Base-by-base conservation (phyloP, 2,329 filamentous ascomycete genomes). In the Fusarium luffae region DNA sequence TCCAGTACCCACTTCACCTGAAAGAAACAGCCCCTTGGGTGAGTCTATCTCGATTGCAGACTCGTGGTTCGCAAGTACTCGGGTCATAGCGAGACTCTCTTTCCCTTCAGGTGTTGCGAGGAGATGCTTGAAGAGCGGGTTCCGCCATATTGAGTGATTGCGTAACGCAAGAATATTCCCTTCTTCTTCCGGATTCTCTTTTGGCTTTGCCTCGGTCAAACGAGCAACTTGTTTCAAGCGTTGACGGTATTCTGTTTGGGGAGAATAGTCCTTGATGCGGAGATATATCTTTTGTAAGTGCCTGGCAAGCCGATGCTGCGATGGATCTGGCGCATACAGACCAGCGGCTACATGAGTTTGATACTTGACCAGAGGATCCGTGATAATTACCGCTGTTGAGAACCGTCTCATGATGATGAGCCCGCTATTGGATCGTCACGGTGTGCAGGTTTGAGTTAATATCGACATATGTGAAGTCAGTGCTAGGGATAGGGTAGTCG, bases 1-100 rank as follows among this genome's bases (percentile, higher is more conserved):
- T 16, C 93, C 92, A 0, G 91, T 93, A 13, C 93, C 93, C 3
- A 96, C 93, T 75, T 94, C 92, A 9, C 93, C 92, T 27, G 93
- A 93, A 0, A 96, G 84, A 75, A 95, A 90, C 18, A 96, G 81
- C 0, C 93, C 93, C 70, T 85, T 88, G 0, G 93, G 93, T 0
- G 91, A 93, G 72, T 92, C 85, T 49, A 94, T 85, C 47, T 89
- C 83, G 66, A 93, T 85, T 13, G 92, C 92, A 21, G 88, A 87
- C 76, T 94, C 89, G 75, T 94, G 87, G 70, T 85, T 88, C 1
- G 89, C 91, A 16, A 94, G 81, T n/a, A 90, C 86, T 51, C 87
- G 83, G 4, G 90, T 92, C 62, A 96, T 79, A 6, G 92, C 90
- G 23, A 91, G 79, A 57, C 83, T 86, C 68, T 90, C 86, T 70